Evolutionary conservation across 331 rosid species (phyloP).

Genomic region (Erythrophleum ivorense): DNA sequence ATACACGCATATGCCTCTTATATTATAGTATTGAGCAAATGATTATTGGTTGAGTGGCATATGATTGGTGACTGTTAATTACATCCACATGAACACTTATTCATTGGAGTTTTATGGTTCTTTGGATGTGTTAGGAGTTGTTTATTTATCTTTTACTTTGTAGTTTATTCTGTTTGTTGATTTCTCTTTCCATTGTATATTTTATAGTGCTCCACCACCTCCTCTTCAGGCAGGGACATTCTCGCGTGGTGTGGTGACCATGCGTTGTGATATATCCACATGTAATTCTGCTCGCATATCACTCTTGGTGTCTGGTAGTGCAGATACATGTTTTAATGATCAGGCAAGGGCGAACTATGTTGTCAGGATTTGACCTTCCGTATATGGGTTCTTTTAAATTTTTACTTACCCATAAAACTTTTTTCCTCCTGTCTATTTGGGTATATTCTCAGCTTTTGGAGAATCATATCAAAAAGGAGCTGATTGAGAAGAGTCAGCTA

Average conservation of each 20-base stretch:
- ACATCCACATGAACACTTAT: neutral
- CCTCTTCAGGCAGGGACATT: conserved; percentile 96
- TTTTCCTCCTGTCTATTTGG: neutral
- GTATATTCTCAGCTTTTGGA: conserved; percentile 70
- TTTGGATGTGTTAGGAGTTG: conserved; percentile 24
- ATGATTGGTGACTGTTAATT: conserved; percentile 5
- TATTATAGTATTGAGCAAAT: conserved; percentile 5
- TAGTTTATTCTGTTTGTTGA: conserved; percentile 31
- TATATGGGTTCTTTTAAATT: conserved; percentile 25
- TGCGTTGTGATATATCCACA: conserved; percentile 91
- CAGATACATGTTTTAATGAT: conserved; percentile 90
- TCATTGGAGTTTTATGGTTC: conserved; percentile 10
- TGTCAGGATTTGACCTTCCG: conserved; percentile 27
- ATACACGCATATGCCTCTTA: conserved; percentile 2
- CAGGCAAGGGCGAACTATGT: conserved; percentile 61
- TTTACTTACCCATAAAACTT: conserved; percentile 19
- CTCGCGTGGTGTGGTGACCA: conserved; percentile 94
- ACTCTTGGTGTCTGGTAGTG: conserved; percentile 86
- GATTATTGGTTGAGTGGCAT: conserved; percentile 23
- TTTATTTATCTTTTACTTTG: neutral
- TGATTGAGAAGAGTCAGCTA: conserved; percentile 75
- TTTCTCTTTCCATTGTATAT: conserved; percentile 38
- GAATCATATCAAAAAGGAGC: conserved; percentile 84
- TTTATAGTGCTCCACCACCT: conserved; percentile 90
- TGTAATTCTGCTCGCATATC: conserved; percentile 89